Conservation (phyloP, 164 flowering plant genomes). For the Piper longum region DNA sequence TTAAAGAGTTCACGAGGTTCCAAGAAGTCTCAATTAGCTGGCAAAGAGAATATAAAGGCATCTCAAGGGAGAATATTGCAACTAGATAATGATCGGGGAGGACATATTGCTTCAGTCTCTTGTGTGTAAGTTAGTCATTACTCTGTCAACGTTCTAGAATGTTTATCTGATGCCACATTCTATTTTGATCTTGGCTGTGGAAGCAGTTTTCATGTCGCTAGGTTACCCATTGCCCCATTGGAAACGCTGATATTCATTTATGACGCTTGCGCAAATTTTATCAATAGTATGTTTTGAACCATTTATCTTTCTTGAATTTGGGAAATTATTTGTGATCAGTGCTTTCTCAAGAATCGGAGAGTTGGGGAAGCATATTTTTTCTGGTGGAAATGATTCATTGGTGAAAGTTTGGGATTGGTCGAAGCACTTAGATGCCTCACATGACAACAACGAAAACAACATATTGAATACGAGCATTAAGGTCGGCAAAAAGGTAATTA, state of each 20-base stretch:
- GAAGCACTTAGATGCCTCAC: conserved; percentile 19
- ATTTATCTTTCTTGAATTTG: no score
- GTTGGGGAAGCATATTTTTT: conserved; percentile 64
- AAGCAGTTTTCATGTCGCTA: no score
- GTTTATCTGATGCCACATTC: no score
- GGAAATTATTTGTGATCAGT: not conserved
- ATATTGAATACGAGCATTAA: conserved; percentile 34
- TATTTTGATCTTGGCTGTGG: no score
- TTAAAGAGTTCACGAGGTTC: conserved; percentile 31
- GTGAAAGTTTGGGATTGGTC: conserved; percentile 86
- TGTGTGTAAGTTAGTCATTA: conserved; percentile 53
- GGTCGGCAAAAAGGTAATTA: conserved; percentile 53
- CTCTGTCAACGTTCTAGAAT: no score
- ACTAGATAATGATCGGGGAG: conserved; percentile 62
- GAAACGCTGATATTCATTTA: no score
- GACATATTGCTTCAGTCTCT: conserved; percentile 80
- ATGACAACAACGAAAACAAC: conserved; percentile 16
- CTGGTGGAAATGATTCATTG: conserved; percentile 75
- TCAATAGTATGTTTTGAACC: not conserved
- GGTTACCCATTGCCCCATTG: no score
- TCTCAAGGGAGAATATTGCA: conserved; percentile 30
- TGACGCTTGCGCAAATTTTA: no score
- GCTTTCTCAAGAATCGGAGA: conserved; percentile 76
- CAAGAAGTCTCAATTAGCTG: conserved; percentile 24
- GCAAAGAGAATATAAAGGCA: conserved; percentile 15